Evolutionary conservation across 2,329 filamentous ascomycete genomes (phyloP), one percentile per base, ranked within the genome.

Genomic region (Nothopassalora personata): DNA sequence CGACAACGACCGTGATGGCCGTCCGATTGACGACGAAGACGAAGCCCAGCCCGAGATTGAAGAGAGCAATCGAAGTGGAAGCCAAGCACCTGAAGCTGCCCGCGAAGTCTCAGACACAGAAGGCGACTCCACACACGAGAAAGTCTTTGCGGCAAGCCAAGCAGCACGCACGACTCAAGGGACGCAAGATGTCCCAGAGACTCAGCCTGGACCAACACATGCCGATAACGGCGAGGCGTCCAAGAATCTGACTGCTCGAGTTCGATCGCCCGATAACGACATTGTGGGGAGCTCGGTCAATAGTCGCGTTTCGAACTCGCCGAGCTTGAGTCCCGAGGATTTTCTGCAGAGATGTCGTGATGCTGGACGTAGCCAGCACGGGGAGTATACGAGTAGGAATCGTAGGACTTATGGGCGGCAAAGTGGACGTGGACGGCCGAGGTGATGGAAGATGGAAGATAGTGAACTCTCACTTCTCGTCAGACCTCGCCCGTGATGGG

Each of bases 261-360:
- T 15, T 18, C 39, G 39, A n/a, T 43, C 39, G 5, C 15, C 39
- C 7, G 39, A 43, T 18, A n/a, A 28, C 19, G 53, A 55, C 9
- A 49, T 46, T 18, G 27, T 31, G 3, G 18, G 33, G 31, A 48
- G 39, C 10, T 55, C 53, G 13, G 15, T 55, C 13, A 49, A 55
- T 9, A 55, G 50, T 31, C 50, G 50, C 30, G 31, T 53, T 23
- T 33, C 27, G 9, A 9, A 55, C 36, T 48, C 43, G 36, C 31
- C 39, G n/a, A 55, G 53, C 53, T 28, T 55, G 23, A 55, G 53
- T 49, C 53, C 39, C 15, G 27, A 48, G 43, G 53, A 30, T 13
- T 55, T 55, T 31, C 6, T 55, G 43, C 53, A 48, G 39, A 43
- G 53, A 7, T 55, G 53, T 31, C 28, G 43, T 23, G 27, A 46